Base-by-base conservation (phyloP, 371 early-diverging fungal genomes). In the Lichtheimia hyalospora region DNA sequence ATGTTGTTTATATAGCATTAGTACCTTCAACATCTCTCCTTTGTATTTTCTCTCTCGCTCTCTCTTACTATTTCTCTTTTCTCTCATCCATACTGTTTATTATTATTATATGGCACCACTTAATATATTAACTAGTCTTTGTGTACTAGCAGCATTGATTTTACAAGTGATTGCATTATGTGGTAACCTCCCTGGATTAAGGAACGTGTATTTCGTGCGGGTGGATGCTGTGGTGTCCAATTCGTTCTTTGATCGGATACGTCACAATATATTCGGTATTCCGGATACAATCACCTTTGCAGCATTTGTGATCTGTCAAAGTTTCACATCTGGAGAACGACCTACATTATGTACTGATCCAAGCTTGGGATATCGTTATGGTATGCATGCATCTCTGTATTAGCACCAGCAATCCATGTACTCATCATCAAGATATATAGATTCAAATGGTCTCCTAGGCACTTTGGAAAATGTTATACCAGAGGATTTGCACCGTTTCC, bases 241-340 rank as follows among this genome's bases (percentile, higher is more conserved):
- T 34, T 49, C 52, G 8, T 25, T 55, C 14, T 16, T 52, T 49
- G 57, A 66, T 24, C 21, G 54, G 16, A 23, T 57, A 28, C 52
- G 54, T 40, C 53, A 57, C 24, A 44, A 44, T 43, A 20, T 58
- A 6, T 24, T 61, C 7, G 61, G 54, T 12, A 25, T 61, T 15
- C 66, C 66, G 5, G 54, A 66, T 40, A 57, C 56, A 6, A 15
- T 66, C 14, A 66, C 66, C 0, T 23, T 66, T 15, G 66, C 61
- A 14, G 25, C 66, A 3, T 61, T 66, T 20, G 41, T 57, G 3
- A 28, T 61, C 5, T 66, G 66, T 27, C 59, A 61, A 54, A 55
- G 50, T 14, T 49, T 34, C 8, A 25, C 39, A 6, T 34, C 49
- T 1, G 39, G 40, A 18, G 0, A 53, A 12, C 18, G 18, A 18